Base-by-base conservation (phyloP, 768 basidiomycete genomes). In the Tubosaeta sp. region DNA sequence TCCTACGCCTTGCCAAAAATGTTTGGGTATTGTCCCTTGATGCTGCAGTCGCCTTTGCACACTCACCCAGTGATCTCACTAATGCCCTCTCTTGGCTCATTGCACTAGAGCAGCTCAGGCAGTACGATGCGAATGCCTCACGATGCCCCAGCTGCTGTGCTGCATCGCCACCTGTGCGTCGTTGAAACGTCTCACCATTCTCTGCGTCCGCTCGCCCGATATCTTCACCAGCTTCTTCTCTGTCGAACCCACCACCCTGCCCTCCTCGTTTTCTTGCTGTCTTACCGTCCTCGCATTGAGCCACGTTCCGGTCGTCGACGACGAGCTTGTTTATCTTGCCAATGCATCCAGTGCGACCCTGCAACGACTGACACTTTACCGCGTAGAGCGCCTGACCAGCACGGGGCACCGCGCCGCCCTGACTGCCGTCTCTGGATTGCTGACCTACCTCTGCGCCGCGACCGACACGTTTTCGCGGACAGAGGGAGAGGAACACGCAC, bases 101-200 rank as follows among this genome's bases (percentile, higher is more conserved):
- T 34, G 32, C 38, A 38, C 37, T 52, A 29, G 46, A 54, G n/a
- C n/a, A n/a, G n/a, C n/a, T n/a, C n/a, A n/a, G n/a, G n/a, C n/a
- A n/a, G n/a, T n/a, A 5, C 14, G 3, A 52, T 59, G 19, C 2
- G 0, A 0, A 25, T 39, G 37, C 34, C 17, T 57, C 13, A 48
- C n/a, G 38, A 45, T 45, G 43, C 51, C 38, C 29, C 50, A 48
- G 19, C 7, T 56, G 13, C 1, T 48, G 4, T 31, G 46, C n/a
- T 51, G 51, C 39, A 13, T 60, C 22, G 14, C 45, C 29, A n/a
- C 49, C 22, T 60, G 54, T 34, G 37, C 49, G 26, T 60, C 50
- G 2, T 39, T 60, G 38, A 56, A 56, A 27, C 9, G 6, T 6
- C 51, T 56, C 34, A 34, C 11, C 29, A 25, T 59, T 48, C 9